phyloP scores from a whole-genome alignment of 441 rosid genomes.

The Populus hybrid region DNA sequence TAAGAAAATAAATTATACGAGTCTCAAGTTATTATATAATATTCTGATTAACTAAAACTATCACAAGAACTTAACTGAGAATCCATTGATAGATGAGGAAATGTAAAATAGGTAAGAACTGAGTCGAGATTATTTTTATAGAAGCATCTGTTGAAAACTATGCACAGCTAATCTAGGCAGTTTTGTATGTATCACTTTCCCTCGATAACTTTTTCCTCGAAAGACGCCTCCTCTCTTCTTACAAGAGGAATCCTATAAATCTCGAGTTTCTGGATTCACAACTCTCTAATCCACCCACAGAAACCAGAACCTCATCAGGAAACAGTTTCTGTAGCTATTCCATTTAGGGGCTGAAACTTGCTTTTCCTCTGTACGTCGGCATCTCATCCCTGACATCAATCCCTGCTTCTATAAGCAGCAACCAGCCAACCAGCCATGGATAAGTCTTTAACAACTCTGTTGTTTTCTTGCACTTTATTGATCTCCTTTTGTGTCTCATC shows the following conservation, averaged over 20 bases:
- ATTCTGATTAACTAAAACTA: no score
- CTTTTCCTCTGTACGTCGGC: not conserved
- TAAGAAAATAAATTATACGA: no score
- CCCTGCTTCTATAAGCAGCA: not conserved
- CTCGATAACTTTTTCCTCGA: not conserved
- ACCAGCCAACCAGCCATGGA: constrained; percentile 17
- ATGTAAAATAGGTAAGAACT: no score
- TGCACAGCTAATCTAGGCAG: no score
- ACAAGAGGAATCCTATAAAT: not conserved
- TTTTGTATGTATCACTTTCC: not conserved
- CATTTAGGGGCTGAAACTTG: constrained; percentile 6
- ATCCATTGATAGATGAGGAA: no score
- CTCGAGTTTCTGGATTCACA: constrained; percentile 5
- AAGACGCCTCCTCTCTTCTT: not conserved
- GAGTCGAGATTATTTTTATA: no score
- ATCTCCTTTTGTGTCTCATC: constrained; percentile 26
- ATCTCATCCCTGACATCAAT: not conserved
- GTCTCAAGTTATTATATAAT: no score
- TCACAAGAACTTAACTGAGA: no score
- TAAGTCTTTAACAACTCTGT: not conserved
- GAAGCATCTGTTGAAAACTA: not conserved
- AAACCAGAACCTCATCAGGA: not conserved
- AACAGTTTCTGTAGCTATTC: not conserved
- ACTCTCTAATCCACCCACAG: not conserved
- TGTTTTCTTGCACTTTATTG: constrained; percentile 21